These are phyloP conservation scores for Curvularia eragrostidis DNA, from an alignment of 2,329 filamentous ascomycete genomes.

Conservation along the genomic window DNA sequence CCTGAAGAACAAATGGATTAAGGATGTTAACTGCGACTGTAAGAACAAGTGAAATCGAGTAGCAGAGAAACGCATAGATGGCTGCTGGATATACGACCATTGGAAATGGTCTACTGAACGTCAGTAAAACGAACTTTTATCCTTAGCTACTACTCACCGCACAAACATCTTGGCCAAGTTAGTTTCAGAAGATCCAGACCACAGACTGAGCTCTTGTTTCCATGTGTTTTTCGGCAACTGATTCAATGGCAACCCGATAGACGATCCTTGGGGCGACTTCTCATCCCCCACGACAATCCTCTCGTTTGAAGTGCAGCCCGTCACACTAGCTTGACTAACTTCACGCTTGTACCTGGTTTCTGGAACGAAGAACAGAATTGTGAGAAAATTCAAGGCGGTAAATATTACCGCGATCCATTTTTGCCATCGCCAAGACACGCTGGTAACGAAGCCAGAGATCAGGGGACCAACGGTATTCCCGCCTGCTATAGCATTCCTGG, in stretches of 20 bases:
- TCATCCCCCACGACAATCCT: slow-evolving; percentile 14
- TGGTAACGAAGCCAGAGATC: slow-evolving; percentile 50
- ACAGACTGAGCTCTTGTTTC: slow-evolving; percentile 44
- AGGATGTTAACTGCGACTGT: slow-evolving; percentile 52
- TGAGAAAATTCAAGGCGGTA: slow-evolving; percentile 43
- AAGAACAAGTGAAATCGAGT: slow-evolving; percentile 48
- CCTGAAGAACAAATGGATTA: slow-evolving; percentile 50
- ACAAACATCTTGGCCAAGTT: slow-evolving; percentile 47
- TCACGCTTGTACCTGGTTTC: slow-evolving; percentile 49
- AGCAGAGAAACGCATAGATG: slow-evolving; percentile 48
- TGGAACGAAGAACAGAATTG: slow-evolving; percentile 48
- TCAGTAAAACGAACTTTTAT: background rate
- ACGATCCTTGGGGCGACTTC: slow-evolving; percentile 10
- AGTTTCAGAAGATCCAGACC: slow-evolving; percentile 40
- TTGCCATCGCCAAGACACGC: slow-evolving; percentile 48
- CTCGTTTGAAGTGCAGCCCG: slow-evolving; percentile 18
- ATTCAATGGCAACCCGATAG: background rate
- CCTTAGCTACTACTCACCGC: slow-evolving; percentile 9
- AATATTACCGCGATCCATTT: slow-evolving; percentile 45
- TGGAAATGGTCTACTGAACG: slow-evolving; percentile 42
- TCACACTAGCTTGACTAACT: slow-evolving; percentile 1
- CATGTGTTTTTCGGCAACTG: slow-evolving; percentile 44
- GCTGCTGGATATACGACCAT: slow-evolving; percentile 49
- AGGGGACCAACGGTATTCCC: slow-evolving; percentile 51
- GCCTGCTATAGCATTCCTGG: slow-evolving; percentile 43